These are phyloP conservation scores for Leccinum ochraceum DNA, from an alignment of 768 basidiomycete species.

Conservation along the genomic window DNA sequence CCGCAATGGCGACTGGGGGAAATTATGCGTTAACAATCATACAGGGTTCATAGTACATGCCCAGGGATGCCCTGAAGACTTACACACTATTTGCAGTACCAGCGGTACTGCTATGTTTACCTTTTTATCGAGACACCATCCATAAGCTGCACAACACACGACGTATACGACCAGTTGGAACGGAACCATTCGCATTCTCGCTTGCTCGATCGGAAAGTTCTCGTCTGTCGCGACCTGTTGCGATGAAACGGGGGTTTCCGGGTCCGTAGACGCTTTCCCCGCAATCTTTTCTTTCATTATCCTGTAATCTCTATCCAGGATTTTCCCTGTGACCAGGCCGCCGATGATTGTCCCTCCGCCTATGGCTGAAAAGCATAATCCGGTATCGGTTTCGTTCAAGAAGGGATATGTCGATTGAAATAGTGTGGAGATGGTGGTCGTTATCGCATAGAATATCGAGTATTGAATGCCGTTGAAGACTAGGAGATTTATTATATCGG, in stretches of 20 bases:
- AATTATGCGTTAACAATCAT: not conserved
- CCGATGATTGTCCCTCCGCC: constrained; percentile 73
- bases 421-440: constrained; percentile 49
- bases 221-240: constrained; percentile 33
- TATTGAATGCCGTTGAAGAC: constrained; percentile 57
- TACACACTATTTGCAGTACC: constrained; percentile 42
- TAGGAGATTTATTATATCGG: constrained; percentile 40
- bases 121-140: constrained; percentile 56
- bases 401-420: constrained; percentile 50
- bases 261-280: constrained; percentile 15
- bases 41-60: not conserved
- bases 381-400: constrained; percentile 52
- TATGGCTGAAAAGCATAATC: constrained; percentile 75
- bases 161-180: constrained; percentile 40
- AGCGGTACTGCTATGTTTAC: constrained; percentile 55
- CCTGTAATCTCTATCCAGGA: constrained; percentile 69
- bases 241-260: constrained; percentile 18
- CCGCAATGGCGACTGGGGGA: constrained; percentile 49
- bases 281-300: constrained; percentile 31
- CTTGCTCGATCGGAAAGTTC: constrained; percentile 62
- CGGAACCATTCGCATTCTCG: constrained; percentile 51
- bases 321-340: constrained; percentile 54
- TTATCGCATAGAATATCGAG: constrained; percentile 50
- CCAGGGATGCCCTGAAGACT: not conserved
- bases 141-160: constrained; percentile 51